Conservation (phyloP, 2,329 filamentous ascomycete genomes). For the Diaporthe caulivora region DNA sequence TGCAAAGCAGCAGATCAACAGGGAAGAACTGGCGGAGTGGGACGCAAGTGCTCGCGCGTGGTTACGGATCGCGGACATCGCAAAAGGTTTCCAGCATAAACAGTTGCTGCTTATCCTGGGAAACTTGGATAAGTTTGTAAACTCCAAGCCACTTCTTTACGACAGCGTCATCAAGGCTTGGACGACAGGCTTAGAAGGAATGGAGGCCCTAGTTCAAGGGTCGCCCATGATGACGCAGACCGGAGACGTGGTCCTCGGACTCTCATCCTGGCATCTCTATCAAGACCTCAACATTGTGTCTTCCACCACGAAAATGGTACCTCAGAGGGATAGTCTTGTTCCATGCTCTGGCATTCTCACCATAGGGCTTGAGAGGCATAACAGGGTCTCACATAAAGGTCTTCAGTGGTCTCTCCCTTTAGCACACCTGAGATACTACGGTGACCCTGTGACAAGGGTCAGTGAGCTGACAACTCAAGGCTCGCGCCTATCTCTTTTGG, state of each 20-base stretch:
- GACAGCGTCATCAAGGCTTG: slow-evolving; percentile 30
- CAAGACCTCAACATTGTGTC: slow-evolving; percentile 27
- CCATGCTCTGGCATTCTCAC: neutral
- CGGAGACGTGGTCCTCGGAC: slow-evolving; percentile 17
- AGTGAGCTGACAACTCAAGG: neutral
- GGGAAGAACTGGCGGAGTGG: slow-evolving; percentile 46
- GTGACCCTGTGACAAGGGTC: neutral
- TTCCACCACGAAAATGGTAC: neutral
- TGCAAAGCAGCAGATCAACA: neutral
- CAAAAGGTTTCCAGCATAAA: slow-evolving; percentile 42
- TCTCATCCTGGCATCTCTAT: slow-evolving; percentile 35
- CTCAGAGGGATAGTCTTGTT: neutral
- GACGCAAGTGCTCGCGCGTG: slow-evolving; percentile 50
- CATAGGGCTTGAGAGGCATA: neutral
- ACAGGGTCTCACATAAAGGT: neutral
- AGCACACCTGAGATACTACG: neutral
- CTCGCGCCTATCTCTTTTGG: neutral
- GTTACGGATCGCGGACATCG: slow-evolving; percentile 47
- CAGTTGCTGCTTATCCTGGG: slow-evolving; percentile 45
- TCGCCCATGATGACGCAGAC: slow-evolving; percentile 21
- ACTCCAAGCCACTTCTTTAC: slow-evolving; percentile 5
- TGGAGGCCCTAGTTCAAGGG: slow-evolving; percentile 31
- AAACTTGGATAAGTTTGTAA: slow-evolving; percentile 34
- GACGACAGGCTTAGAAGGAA: slow-evolving; percentile 13
- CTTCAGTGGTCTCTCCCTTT: neutral